phyloP scores from a whole-genome alignment of 2,329 filamentous ascomycete genomes.

The Ceratocystis alfenasii region DNA sequence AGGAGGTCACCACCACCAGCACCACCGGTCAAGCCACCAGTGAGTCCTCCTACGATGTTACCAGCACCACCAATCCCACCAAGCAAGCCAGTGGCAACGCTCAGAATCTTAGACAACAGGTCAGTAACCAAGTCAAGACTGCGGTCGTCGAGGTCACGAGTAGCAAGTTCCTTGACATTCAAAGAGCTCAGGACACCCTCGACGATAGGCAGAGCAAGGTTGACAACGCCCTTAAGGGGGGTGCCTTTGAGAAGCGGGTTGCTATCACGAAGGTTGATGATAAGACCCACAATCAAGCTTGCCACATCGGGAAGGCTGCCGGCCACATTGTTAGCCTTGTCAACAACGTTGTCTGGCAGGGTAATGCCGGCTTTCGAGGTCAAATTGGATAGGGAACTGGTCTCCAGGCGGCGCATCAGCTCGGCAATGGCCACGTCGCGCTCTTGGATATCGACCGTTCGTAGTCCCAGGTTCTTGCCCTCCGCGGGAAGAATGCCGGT shows the following conservation, averaged over 20 bases:
- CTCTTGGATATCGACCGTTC: no score
- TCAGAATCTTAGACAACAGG: slow-evolving; percentile 11
- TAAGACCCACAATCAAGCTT: slow-evolving; percentile 14
- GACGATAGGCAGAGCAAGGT: slow-evolving; percentile 13
- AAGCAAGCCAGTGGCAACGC: not conserved
- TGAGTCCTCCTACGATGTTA: not conserved
- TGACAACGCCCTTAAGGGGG: slow-evolving; percentile 13
- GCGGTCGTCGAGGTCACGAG: not conserved
- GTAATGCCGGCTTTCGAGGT: slow-evolving; percentile 8
- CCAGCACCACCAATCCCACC: not conserved
- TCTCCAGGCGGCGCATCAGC: not conserved
- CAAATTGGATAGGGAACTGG: not conserved
- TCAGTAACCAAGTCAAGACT: not conserved
- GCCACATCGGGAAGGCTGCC: slow-evolving; percentile 7
- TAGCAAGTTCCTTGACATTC: not conserved
- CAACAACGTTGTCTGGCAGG: slow-evolving; percentile 9
- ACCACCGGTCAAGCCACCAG: not conserved
- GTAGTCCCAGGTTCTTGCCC: no score
- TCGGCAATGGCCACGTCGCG: not conserved
- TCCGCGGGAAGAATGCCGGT: no score
- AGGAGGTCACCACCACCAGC: not conserved
- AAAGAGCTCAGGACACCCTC: slow-evolving; percentile 16
- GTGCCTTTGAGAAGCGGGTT: slow-evolving; percentile 4
- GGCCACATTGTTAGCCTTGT: slow-evolving; percentile 9
- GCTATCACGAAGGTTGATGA: slow-evolving; percentile 9